Conservation (phyloP, 257 asterid species). For the Solanum paucissectum region DNA sequence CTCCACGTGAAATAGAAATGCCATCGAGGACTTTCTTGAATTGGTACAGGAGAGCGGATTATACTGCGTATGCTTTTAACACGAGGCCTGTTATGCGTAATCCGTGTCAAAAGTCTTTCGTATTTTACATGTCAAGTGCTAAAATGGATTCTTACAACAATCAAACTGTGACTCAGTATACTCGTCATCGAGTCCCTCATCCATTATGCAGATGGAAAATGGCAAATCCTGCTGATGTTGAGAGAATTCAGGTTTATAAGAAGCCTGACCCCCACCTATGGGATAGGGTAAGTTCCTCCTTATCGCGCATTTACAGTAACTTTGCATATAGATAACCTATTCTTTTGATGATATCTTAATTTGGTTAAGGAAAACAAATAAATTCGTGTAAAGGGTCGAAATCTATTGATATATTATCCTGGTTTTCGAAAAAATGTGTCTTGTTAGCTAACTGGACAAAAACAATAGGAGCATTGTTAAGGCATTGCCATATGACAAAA, state of each 20-base stretch:
- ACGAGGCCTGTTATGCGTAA: constrained; percentile 81
- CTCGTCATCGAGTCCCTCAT: constrained; percentile 23
- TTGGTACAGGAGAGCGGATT: constrained; percentile 78
- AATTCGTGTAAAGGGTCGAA: neutral
- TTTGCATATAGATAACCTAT: neutral
- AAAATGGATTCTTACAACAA: constrained; percentile 24
- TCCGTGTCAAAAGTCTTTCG: constrained; percentile 65
- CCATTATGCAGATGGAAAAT: constrained; percentile 65
- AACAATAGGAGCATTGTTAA: neutral
- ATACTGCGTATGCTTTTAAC: constrained; percentile 68
- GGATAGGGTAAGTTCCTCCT: constrained; percentile 43
- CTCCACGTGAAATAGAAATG: constrained; percentile 82
- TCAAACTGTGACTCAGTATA: constrained; percentile 35
- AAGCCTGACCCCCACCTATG: constrained; percentile 60
- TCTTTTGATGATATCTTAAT: neutral
- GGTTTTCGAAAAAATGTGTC: neutral
- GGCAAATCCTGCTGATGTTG: constrained; percentile 41
- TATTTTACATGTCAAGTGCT: constrained; percentile 44
- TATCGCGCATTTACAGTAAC: neutral
- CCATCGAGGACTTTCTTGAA: constrained; percentile 85
- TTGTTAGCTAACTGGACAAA: neutral
- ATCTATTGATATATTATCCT: neutral
- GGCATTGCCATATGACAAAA: neutral
- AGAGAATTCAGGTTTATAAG: constrained; percentile 43
- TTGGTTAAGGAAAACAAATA: neutral